phyloP scores from a whole-genome alignment of 169 alveolate species.

The Neospora caninum region DNA sequence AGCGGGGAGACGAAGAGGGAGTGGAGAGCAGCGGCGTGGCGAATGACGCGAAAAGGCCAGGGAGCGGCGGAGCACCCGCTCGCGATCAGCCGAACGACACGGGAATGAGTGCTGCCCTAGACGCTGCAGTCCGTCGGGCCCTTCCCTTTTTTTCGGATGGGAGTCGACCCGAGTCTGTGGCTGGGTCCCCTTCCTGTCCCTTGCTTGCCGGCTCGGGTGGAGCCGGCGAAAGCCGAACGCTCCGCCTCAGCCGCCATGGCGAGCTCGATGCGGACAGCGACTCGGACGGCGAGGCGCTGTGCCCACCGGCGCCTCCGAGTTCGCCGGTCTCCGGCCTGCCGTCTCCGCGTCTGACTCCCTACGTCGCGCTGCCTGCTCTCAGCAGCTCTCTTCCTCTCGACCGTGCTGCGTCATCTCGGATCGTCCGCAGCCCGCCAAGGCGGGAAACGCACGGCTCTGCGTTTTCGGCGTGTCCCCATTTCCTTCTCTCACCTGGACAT shows the following conservation, averaged over 20 bases:
- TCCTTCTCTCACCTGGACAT: not conserved
- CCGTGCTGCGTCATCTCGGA: not conserved
- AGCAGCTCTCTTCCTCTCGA: not conserved
- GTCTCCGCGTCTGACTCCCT: not conserved
- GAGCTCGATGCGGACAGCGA: not conserved
- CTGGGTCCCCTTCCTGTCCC: too few species aligned
- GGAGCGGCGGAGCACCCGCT: too few species aligned
- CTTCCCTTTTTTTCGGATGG: too few species aligned
- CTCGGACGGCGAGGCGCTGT: not conserved
- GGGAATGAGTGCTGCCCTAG: too few species aligned
- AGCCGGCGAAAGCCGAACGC: not conserved
- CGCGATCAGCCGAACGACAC: too few species aligned
- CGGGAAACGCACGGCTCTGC: not conserved
- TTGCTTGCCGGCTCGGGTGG: too few species aligned
- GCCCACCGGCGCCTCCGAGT: conserved; percentile 30
- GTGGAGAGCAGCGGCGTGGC: too few species aligned
- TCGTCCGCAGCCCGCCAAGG: not conserved
- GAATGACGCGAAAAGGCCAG: too few species aligned
- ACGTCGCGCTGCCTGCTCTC: not conserved
- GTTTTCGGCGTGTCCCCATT: not conserved
- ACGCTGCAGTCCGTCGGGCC: too few species aligned
- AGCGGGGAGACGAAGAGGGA: too few species aligned
- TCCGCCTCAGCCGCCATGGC: not conserved
- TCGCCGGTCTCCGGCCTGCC: not conserved
- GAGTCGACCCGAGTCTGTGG: too few species aligned